Base-by-base conservation (phyloP, 345 rosid genomes). In the Citrus medica region DNA sequence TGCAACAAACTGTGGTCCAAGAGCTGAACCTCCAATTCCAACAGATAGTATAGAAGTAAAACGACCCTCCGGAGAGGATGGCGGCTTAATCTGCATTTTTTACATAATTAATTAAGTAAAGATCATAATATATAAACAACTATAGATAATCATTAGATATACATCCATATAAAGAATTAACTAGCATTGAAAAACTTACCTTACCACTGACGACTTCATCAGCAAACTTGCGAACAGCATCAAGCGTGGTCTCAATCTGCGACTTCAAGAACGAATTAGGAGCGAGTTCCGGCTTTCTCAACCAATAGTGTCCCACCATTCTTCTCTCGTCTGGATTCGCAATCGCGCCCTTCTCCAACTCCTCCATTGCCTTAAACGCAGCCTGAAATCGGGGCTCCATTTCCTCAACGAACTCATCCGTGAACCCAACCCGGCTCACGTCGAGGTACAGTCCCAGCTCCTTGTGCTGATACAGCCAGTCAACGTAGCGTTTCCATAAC, bases 221-320 rank as follows among this genome's bases (percentile, higher is more conserved):
- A 16, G 98, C 92, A 78, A 96, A 94, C 58, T 69, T 64, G 67
- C 94, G 91, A 72, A 94, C 83, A 9, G 90, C 85, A 22, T 88
- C 93, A 58, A 92, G 98, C 21, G 98, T 84, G 25, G 76, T 82
- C 48, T 94, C 93, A 79, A 96, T 92, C 87, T 92, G 91, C 46
- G 83, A 71, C 85, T 71, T 89, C 72, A 96, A 66, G 69, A 83
- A 83, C 5, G 90, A 75, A 0, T 82, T 92, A 0, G 99, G 97
- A 6, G 97, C 93, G 69, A 92, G 90, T 24, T 80, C 78, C 14
- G 97, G 76, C 82, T 90, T 86, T 84, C 99, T 86, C 71, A 96
- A 81, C 99, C 99, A 96, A 71, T 96, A 96, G 80, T 96, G 99
- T 4, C 99, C 99, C 32, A 96, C 99, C 99, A 96, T 96, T 81